These are phyloP conservation scores for Skeletonema potamos DNA, from an alignment of 108 stramenopile genomes.

Conservation along the genomic window DNA sequence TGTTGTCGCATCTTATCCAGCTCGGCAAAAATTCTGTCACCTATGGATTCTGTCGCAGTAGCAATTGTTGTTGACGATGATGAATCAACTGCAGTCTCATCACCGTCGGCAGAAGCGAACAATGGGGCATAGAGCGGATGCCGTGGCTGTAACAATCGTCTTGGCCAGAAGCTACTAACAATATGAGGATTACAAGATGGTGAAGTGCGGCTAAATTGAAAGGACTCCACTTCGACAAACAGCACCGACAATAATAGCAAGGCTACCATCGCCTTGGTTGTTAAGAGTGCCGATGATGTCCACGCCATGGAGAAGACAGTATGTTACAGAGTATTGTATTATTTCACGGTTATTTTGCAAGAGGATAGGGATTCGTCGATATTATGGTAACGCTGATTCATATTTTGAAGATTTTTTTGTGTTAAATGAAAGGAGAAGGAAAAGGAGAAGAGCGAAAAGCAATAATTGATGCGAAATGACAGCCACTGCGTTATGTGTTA, in stretches of 20 bases:
- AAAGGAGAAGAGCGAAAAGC: too few species aligned
- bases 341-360: too few species aligned
- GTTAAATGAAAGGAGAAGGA: too few species aligned
- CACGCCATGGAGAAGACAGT: background rate
- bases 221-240: background rate
- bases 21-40: background rate
- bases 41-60: conserved; percentile 15
- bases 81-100: background rate
- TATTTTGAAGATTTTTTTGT: too few species aligned
- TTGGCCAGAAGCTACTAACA: background rate
- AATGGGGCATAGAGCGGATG: background rate
- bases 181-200: background rate
- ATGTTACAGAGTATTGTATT: too few species aligned
- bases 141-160: background rate
- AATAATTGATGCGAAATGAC: too few species aligned
- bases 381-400: too few species aligned
- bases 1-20: conserved; percentile 20
- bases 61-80: background rate
- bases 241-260: background rate
- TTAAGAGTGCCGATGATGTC: background rate
- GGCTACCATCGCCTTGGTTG: background rate
- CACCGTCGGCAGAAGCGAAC: background rate
- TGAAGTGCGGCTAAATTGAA: background rate
- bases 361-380: too few species aligned
- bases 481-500: too few species aligned